Conservation (phyloP, 2,329 filamentous ascomycete genomes). For the Cadophora gregata region DNA sequence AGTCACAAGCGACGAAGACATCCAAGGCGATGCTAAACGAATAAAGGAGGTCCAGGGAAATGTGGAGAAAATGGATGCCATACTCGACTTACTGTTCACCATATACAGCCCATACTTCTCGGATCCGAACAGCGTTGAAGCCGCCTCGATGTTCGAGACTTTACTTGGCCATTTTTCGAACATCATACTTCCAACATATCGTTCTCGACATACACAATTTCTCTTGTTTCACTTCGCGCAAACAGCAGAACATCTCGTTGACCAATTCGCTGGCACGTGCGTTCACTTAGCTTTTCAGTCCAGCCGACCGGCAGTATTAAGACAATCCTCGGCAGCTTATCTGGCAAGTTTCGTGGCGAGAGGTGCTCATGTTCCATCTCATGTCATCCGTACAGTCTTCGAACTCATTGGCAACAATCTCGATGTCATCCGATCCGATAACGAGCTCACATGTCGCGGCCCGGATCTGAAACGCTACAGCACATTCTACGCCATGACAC, state of each 20-base stretch:
- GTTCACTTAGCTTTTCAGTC: constrained; percentile 72
- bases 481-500: constrained; percentile 72
- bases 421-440: constrained; percentile 72
- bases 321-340: constrained; percentile 88
- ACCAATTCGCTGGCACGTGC: constrained; percentile 82
- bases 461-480: constrained; percentile 76
- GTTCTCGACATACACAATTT: constrained; percentile 93
- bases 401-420: constrained; percentile 79
- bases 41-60: constrained; percentile 79
- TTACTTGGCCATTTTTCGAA: constrained; percentile 85
- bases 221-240: constrained; percentile 96
- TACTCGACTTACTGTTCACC: constrained; percentile 86
- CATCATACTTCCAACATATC: constrained; percentile 88
- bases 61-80: constrained; percentile 88
- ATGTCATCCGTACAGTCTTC: constrained; percentile 83
- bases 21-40: constrained; percentile 65
- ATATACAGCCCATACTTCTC: constrained; percentile 79
- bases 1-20: constrained; percentile 71
- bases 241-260: constrained; percentile 75
- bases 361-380: constrained; percentile 78
- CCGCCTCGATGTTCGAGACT: constrained; percentile 76
- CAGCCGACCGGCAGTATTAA: constrained; percentile 69
- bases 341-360: constrained; percentile 93
- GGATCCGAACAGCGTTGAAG: constrained; percentile 69
- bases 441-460: constrained; percentile 77